A percentile compares a stretch with the other conserved stretches of the same genome.
phyloP scores from a whole-genome alignment of 2,329 filamentous ascomycete species.

The Aspergillus eucalypticola region DNA sequence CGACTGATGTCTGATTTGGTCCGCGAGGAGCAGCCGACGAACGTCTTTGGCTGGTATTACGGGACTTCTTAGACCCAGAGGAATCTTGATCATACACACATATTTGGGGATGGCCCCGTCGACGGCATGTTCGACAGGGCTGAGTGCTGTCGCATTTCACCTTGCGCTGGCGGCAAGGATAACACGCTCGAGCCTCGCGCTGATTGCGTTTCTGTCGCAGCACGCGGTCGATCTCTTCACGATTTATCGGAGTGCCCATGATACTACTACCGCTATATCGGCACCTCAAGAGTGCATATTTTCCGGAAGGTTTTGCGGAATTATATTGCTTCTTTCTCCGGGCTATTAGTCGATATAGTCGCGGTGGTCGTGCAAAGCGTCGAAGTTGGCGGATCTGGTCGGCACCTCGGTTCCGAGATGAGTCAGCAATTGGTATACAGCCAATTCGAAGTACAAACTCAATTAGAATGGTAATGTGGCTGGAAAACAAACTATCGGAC shows the following conservation, averaged over 20 bases:
- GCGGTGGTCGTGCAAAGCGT: background rate
- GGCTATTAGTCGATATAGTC: background rate
- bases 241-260: constrained; percentile 17
- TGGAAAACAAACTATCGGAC: too few species aligned
- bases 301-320: too few species aligned
- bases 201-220: constrained; percentile 30
- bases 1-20: background rate
- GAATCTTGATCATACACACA: constrained; percentile 25
- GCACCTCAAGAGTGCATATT: background rate
- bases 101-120: constrained; percentile 31
- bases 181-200: constrained; percentile 34
- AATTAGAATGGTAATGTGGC: too few species aligned
- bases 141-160: constrained; percentile 36
- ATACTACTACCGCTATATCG: background rate
- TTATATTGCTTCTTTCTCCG: background rate
- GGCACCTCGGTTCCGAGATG: background rate
- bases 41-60: background rate
- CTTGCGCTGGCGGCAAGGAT: constrained; percentile 39
- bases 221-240: constrained; percentile 32
- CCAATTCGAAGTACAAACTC: background rate
- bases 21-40: background rate
- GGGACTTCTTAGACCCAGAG: background rate
- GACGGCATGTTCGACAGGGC: constrained; percentile 32
- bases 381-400: background rate
- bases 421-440: background rate